Evolutionary conservation across 768 basidiomycete genomes (phyloP).

Genomic region (Suillus bovinus): DNA sequence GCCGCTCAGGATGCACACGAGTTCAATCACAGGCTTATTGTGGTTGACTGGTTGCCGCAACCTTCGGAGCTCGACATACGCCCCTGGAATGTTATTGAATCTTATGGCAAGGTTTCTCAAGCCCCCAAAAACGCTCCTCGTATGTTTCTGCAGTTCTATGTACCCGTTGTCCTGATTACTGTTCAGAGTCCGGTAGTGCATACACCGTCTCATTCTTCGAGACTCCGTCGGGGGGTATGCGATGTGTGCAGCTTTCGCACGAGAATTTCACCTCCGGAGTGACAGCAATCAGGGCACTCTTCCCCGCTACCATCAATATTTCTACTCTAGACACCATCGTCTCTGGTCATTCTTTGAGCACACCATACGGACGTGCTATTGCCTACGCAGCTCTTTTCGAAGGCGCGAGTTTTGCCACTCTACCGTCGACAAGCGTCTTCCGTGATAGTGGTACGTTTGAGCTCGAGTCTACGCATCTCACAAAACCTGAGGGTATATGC

Average conservation of each 20-base stretch:
- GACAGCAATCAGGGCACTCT: conserved; percentile 71
- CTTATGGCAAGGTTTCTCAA: conserved; percentile 53
- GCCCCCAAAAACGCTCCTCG: conserved; percentile 50
- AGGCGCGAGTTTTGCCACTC: conserved; percentile 69
- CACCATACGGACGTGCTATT: conserved; percentile 77
- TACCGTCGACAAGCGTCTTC: conserved; percentile 57
- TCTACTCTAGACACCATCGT: conserved; percentile 76
- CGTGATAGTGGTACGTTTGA: conserved; percentile 35
- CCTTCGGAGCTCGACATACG: conserved; percentile 16
- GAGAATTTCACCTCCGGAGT: conserved; percentile 88
- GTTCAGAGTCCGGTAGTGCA: conserved; percentile 47
- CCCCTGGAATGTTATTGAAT: conserved; percentile 70
- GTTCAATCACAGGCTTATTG: conserved; percentile 58
- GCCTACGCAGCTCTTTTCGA: conserved; percentile 80
- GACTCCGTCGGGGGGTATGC: conserved; percentile 50
- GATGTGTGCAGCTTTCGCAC: conserved; percentile 72
- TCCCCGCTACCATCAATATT: conserved; percentile 70
- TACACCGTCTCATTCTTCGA: conserved; percentile 70
- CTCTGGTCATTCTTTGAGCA: conserved; percentile 71
- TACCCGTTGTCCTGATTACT: not conserved
- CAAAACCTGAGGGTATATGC: not conserved
- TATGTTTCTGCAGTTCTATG: conserved; percentile 34
- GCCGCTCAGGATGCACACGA: conserved; percentile 63
- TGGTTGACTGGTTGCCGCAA: conserved; percentile 59
- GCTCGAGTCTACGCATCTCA: conserved; percentile 6